Evolutionary conservation across 306 rosid genomes (phyloP).

Genomic region (Rubus idaeus): DNA sequence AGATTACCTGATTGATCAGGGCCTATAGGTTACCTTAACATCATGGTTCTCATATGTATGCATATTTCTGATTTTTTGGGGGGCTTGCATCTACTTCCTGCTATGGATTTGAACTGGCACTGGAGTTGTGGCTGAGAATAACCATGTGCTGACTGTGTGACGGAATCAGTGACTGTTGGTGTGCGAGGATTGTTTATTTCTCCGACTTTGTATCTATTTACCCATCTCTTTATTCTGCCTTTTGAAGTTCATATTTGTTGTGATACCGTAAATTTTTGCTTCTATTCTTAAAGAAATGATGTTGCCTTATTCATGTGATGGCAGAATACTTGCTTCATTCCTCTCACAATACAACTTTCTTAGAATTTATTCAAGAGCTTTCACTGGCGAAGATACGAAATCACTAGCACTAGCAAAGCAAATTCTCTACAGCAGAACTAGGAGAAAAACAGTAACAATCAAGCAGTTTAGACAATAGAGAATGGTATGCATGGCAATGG

Average conservation of each 20-base stretch:
- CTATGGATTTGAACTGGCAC: constrained; percentile 21
- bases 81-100: constrained; percentile 33
- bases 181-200: constrained; percentile 19
- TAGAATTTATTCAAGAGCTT: neutral
- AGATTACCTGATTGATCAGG: constrained; percentile 49
- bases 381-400: too few species aligned
- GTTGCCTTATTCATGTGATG: neutral
- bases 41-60: constrained; percentile 6
- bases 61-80: constrained; percentile 10
- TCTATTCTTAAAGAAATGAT: neutral
- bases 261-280: neutral
- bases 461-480: too few species aligned
- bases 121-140: constrained; percentile 24
- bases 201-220: constrained; percentile 26
- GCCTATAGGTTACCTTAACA: constrained; percentile 28
- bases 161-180: constrained; percentile 12
- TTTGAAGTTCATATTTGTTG: neutral
- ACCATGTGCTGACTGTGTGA: constrained; percentile 3
- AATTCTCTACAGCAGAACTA: too few species aligned
- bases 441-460: too few species aligned
- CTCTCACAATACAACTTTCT: neutral
- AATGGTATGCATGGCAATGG: too few species aligned
- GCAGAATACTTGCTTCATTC: neutral
- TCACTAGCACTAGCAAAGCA: too few species aligned
- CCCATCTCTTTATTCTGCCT: neutral